Conservation (phyloP, 139 green algal genomes). For the Chlamydomonas sphaeroides region DNA sequence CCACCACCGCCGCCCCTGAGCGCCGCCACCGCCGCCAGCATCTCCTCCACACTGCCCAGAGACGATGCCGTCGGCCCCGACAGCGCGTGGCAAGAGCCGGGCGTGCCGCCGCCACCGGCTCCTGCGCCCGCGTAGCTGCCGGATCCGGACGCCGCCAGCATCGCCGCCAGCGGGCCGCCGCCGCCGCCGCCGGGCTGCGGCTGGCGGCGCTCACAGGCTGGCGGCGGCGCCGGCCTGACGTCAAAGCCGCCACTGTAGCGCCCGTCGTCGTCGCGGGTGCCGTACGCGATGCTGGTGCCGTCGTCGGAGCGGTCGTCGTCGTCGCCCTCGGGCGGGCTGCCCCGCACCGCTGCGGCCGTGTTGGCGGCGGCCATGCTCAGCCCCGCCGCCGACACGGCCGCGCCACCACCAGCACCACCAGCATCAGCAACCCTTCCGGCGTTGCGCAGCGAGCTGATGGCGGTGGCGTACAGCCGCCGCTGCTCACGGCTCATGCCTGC, state of each 20-base stretch:
- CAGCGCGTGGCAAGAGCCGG: too few relatives aligned
- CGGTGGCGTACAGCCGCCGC: slow-evolving; percentile 21
- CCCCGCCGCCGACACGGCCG: too few relatives aligned
- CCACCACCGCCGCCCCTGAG: background rate
- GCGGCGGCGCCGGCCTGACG: background rate
- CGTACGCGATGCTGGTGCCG: background rate
- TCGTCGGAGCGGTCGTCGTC: background rate
- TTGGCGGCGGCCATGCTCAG: background rate
- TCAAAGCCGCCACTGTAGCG: slow-evolving; percentile 20
- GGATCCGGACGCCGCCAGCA: too few relatives aligned
- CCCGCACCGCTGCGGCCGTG: slow-evolving; percentile 3
- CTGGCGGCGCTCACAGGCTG: too few relatives aligned
- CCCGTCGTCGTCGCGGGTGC: background rate
- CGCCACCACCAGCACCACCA: too few relatives aligned
- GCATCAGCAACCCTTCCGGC: too few relatives aligned
- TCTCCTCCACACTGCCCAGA: slow-evolving; percentile 20
- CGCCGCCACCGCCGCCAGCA: slow-evolving; percentile 28
- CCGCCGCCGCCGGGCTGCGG: too few relatives aligned
- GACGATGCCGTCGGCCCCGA: background rate
- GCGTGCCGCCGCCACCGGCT: too few relatives aligned
- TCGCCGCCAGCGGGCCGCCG: too few relatives aligned
- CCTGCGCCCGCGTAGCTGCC: too few relatives aligned
- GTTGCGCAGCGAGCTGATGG: too few relatives aligned
- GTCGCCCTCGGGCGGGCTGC: background rate
- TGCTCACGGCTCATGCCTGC: background rate